These are phyloP conservation scores for Cyberlindnera lachancei DNA, from an alignment of 805 yeast species.

Conservation along the genomic window DNA sequence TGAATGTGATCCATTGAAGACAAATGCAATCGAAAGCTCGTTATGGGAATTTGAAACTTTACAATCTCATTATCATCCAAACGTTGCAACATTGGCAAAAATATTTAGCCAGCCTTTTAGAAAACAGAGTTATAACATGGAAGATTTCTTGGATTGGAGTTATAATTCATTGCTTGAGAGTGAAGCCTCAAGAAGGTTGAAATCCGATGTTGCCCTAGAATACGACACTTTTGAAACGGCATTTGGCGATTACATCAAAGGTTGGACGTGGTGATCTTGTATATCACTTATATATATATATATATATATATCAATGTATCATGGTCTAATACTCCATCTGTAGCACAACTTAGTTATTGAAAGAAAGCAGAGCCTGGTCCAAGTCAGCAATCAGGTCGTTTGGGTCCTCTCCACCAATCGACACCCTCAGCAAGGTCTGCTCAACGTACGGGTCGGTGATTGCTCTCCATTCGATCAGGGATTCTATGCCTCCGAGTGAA, in stretches of 20 bases:
- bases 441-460: conserved; percentile 55
- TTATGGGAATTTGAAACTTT: conserved; percentile 86
- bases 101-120: conserved; percentile 86
- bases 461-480: conserved; percentile 86
- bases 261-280: conserved; percentile 22
- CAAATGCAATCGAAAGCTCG: conserved; percentile 78
- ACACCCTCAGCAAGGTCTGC: conserved; percentile 58
- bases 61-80: conserved; percentile 87
- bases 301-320: neutral
- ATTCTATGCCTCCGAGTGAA: conserved; percentile 88
- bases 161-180: conserved; percentile 58
- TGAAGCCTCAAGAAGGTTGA: conserved; percentile 57
- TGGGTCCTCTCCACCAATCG: conserved; percentile 73
- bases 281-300: too few relatives aligned
- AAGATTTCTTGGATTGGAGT: conserved; percentile 91
- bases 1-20: conserved; percentile 68
- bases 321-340: neutral
- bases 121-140: conserved; percentile 81
- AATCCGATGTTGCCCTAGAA: conserved; percentile 72
- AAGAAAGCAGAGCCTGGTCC: conserved; percentile 39
- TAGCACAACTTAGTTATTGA: conserved; percentile 4
- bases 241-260: conserved; percentile 20
- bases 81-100: conserved; percentile 85
- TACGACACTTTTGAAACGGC: conserved; percentile 37
- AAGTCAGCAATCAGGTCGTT: conserved; percentile 74